A percentile compares a stretch with the other conserved stretches of the same genome.
These are phyloP conservation scores for Metschnikowia cubensis DNA, from an alignment of 805 yeast species.

Conservation along the genomic window DNA sequence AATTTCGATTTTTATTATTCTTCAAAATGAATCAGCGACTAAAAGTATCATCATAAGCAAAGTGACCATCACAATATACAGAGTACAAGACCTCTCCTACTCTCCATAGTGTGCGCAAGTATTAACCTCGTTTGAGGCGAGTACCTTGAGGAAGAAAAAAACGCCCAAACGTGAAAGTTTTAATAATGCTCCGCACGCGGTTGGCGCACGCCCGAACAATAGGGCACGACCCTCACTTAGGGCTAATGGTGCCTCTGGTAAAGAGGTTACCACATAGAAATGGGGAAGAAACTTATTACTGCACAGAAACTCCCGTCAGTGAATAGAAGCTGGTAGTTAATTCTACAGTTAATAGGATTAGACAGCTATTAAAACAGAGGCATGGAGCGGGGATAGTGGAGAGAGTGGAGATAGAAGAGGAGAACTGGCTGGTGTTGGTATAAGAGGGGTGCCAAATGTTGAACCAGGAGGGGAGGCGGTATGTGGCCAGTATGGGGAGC, in stretches of 20 bases:
- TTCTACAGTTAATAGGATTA: too few species aligned
- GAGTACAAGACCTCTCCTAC: conserved; percentile 16
- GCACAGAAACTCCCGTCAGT: neutral
- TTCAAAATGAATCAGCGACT: conserved; percentile 17
- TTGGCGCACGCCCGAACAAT: neutral
- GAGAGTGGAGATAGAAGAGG: too few species aligned
- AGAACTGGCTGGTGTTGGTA: too few species aligned
- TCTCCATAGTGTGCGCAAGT: conserved; percentile 7
- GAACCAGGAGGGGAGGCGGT: neutral
- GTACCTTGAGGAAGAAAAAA: neutral
- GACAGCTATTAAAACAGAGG: neutral
- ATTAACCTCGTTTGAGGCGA: neutral
- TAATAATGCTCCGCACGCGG: neutral
- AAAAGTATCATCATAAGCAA: conserved; percentile 18
- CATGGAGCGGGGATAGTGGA: too few species aligned
- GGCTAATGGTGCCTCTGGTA: neutral
- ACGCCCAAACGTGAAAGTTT: neutral
- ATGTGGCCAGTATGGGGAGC: too few species aligned
- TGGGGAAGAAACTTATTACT: neutral
- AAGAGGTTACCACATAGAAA: too few species aligned
- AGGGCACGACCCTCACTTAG: conserved; percentile 1
- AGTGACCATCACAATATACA: conserved; percentile 11
- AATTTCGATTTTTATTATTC: conserved; percentile 17
- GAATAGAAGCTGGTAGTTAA: too few species aligned
- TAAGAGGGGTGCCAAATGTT: neutral